Conservation (phyloP, 2,329 filamentous ascomycete genomes). For the Aspergillus chevalieri region DNA sequence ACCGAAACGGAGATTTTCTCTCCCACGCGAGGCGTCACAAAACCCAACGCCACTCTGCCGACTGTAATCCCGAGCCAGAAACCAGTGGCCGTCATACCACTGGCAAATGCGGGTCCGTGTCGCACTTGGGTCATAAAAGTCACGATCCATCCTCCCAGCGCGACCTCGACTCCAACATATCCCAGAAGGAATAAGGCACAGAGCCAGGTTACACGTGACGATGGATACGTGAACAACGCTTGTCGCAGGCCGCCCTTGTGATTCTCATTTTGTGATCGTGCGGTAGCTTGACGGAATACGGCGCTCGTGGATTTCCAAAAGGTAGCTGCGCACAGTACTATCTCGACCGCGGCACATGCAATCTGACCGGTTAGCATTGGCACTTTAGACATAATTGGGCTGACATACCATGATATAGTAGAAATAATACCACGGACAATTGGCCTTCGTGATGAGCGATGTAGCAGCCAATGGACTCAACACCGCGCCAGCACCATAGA, state of each 20-base stretch:
- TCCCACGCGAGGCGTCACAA: constrained; percentile 62
- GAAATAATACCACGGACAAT: constrained; percentile 63
- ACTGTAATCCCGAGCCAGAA: constrained; percentile 81
- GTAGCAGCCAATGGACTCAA: constrained; percentile 66
- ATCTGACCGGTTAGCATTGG: constrained; percentile 10
- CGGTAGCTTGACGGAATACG: constrained; percentile 10
- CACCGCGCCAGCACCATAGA: constrained; percentile 68
- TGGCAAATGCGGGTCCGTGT: constrained; percentile 60
- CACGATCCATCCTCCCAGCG: constrained; percentile 73
- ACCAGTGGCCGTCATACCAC: constrained; percentile 69
- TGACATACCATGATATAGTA: constrained; percentile 66
- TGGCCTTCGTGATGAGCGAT: constrained; percentile 60
- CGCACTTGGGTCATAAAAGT: constrained; percentile 81
- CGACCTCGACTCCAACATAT: constrained; percentile 69
- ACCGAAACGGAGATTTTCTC: constrained; percentile 60
- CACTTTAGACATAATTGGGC: neutral
- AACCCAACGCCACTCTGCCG: constrained; percentile 66
- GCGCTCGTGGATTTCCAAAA: constrained; percentile 20
- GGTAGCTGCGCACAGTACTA: constrained; percentile 12
- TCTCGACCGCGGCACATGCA: constrained; percentile 21
- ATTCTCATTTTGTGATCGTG: constrained; percentile 3
- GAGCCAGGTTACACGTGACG: constrained; percentile 22
- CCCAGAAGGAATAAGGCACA: constrained; percentile 63
- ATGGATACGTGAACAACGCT: constrained; percentile 15
- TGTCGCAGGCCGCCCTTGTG: constrained; percentile 14